phyloP scores from a whole-genome alignment of 495 filamentous ascomycete genomes.

The Penicillium subrubescens region DNA sequence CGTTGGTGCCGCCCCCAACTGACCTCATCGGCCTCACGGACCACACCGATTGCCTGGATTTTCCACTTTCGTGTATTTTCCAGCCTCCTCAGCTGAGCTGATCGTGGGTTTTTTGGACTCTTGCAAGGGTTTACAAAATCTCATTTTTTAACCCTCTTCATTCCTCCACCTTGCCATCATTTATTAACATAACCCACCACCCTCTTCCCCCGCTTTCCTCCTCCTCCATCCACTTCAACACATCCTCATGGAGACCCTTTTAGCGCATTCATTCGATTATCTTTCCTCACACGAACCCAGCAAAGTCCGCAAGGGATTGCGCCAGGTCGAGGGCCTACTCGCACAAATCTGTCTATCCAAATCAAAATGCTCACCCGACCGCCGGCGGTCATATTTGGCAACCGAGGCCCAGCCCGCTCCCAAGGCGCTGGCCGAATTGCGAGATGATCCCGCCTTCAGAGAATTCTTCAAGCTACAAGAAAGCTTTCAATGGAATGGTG shows the following conservation, averaged over 20 bases:
- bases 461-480: slow-evolving; percentile 98
- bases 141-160: slow-evolving; percentile 14
- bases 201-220: slow-evolving; percentile 11
- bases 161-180: neutral
- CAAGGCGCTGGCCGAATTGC: slow-evolving; percentile 71
- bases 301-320: slow-evolving; percentile 91
- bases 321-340: slow-evolving; percentile 92
- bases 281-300: slow-evolving; percentile 87
- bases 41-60: slow-evolving; percentile 16
- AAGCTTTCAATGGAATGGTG: slow-evolving; percentile 95
- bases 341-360: slow-evolving; percentile 91
- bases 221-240: slow-evolving; percentile 11
- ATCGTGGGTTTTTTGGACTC: neutral
- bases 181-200: neutral
- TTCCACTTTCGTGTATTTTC: neutral
- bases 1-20: slow-evolving; percentile 11
- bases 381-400: slow-evolving; percentile 42
- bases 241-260: slow-evolving; percentile 77
- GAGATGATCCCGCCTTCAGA: slow-evolving; percentile 85
- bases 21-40: slow-evolving; percentile 30
- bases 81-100: slow-evolving; percentile 10
- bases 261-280: slow-evolving; percentile 94
- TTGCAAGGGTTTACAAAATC: neutral
- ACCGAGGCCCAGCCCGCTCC: slow-evolving; percentile 45
- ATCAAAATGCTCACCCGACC: slow-evolving; percentile 46